Conservation (phyloP, 148 eudicot genomes). For the Nyssa sinensis region DNA sequence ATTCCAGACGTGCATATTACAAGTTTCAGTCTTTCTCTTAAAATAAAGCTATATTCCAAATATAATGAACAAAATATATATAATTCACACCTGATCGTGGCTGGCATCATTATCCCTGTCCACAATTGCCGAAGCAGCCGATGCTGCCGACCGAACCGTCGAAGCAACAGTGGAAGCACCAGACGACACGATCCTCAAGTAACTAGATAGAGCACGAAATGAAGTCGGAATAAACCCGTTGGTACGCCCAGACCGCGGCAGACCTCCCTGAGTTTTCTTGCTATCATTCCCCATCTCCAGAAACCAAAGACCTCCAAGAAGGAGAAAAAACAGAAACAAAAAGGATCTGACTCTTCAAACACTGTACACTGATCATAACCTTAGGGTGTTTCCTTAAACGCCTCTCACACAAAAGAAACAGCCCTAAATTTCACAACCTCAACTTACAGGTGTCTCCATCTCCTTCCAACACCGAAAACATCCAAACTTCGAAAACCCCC, state of each 20-base stretch:
- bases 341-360: slow-evolving; percentile 15
- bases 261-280: slow-evolving; percentile 41
- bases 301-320: background rate
- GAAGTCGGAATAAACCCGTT: slow-evolving; percentile 67
- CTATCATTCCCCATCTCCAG: slow-evolving; percentile 72
- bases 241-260: slow-evolving; percentile 28
- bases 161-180: slow-evolving; percentile 87
- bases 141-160: slow-evolving; percentile 68
- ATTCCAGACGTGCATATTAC: background rate
- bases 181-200: slow-evolving; percentile 69
- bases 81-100: slow-evolving; percentile 60
- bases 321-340: slow-evolving; percentile 5
- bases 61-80: background rate
- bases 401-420: background rate
- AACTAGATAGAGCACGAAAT: slow-evolving; percentile 61
- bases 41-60: background rate
- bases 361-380: slow-evolving; percentile 32
- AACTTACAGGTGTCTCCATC: slow-evolving; percentile 22
- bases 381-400: slow-evolving; percentile 2
- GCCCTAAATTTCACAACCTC: slow-evolving; percentile 1
- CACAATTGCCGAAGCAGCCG: slow-evolving; percentile 65
- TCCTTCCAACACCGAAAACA: background rate
- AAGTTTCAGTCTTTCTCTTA: background rate
- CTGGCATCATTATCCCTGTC: slow-evolving; percentile 60
- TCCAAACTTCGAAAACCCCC: slow-evolving; percentile 6